Evolutionary conservation across 331 rosid species (phyloP), one percentile per base, ranked within the genome.

Genomic region (Pyrus hybrid): DNA sequence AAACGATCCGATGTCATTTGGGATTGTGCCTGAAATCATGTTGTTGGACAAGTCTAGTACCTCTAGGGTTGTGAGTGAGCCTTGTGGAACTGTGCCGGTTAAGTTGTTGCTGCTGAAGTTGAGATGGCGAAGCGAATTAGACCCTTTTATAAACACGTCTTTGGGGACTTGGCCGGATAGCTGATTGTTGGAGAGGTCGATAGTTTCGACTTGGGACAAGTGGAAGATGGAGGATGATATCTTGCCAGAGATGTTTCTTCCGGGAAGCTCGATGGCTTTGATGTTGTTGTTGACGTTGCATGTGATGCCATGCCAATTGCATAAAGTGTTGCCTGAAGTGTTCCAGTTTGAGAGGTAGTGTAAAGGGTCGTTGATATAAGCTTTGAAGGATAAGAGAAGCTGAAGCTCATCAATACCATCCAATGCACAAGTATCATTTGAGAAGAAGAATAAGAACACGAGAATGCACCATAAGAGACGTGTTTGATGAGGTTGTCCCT

Each of bases 51-150:
- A 84, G 68, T 95, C 97, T 0, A 95, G 84, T 33, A 75, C 83
- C 72, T 85, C 84, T 11, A 95, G 86, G 65, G 21, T 54, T 17
- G 82, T 65, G 56, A 84, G 70, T 4, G 87, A 80, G 22, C 77
- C 78, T 32, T 17, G 71, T 8, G 97, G 97, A 25, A 92, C 35
- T 8, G 80, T 54, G 23, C 97, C 97, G 0, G 97, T 90, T 58
- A 95, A 58, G 79, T 95, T 95, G 85, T 95, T 95, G 83, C 84
- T 86, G 74, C 99, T 95, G 17, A 95, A 88, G 49, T 95, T 95
- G 61, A 95, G 89, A 79, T 81, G 80, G 26, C 81, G 87, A 28
- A 94, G 86, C 4, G 83, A 83, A 47, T 22, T 13, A 3, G 85
- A 75, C n/a, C 84, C 79, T 13, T 68, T 70, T 20, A 81, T 28